A percentile compares a stretch with the other conserved stretches of the same genome.
Evolutionary conservation across 192 early-diverging fungal genomes (phyloP).

Genomic region (Pilobolus umbonatus): DNA sequence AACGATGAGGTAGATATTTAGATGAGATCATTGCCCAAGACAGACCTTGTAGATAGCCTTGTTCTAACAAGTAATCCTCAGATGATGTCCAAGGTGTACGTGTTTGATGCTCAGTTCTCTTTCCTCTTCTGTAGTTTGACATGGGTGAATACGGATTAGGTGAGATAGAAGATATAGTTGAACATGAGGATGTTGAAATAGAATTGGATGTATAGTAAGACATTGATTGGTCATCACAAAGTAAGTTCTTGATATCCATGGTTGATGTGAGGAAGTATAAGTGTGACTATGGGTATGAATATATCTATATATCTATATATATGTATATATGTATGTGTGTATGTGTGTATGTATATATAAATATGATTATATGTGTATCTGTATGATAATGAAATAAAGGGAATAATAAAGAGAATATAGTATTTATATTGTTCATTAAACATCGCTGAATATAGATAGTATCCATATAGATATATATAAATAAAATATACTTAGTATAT

Average conservation of each 20-base stretch:
- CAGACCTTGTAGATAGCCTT: constrained; percentile 23
- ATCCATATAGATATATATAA: too few species aligned
- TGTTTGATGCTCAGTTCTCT: constrained; percentile 1
- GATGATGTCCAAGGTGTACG: constrained; percentile 21
- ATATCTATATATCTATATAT: too few species aligned
- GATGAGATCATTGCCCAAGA: constrained; percentile 28
- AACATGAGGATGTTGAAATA: neutral
- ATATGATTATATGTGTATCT: too few species aligned
- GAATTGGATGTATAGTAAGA: neutral
- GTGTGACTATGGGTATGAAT: too few species aligned
- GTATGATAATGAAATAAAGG: too few species aligned
- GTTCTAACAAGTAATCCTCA: constrained; percentile 20
- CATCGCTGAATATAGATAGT: too few species aligned
- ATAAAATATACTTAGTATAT: too few species aligned
- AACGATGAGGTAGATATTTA: constrained; percentile 22
- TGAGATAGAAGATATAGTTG: neutral
- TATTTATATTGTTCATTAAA: too few species aligned
- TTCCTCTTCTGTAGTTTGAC: neutral
- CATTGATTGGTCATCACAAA: neutral
- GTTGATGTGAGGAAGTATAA: too few species aligned
- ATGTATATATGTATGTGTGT: too few species aligned
- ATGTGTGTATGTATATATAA: too few species aligned
- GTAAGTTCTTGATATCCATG: neutral
- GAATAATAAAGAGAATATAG: too few species aligned
- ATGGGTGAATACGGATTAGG: neutral